A percentile compares a stretch with the other conserved stretches of the same genome.
phyloP scores from a whole-genome alignment of 2,329 filamentous ascomycete genomes.

The Trichoderma sp. region DNA sequence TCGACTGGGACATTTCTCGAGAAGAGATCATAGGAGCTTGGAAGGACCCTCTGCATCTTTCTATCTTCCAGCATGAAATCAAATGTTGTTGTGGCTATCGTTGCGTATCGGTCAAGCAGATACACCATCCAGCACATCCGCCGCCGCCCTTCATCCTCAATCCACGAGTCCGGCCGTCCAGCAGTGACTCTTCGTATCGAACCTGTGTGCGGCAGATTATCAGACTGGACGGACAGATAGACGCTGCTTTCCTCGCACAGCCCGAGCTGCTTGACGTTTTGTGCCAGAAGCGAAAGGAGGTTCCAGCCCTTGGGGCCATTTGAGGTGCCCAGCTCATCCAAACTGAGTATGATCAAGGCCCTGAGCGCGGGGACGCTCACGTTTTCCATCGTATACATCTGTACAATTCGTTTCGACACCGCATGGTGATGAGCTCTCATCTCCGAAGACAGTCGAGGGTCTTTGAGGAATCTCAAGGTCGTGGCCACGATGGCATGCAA shows the following conservation, averaged over 20 bases:
- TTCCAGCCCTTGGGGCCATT: constrained; percentile 50
- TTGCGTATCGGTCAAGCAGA: constrained; percentile 49
- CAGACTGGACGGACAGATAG: constrained; percentile 40
- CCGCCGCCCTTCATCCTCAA: constrained; percentile 49
- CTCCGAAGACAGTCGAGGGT: constrained; percentile 43
- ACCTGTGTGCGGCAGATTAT: constrained; percentile 40
- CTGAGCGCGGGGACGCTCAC: constrained; percentile 45
- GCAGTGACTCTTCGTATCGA: constrained; percentile 42
- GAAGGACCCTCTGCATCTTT: constrained; percentile 46
- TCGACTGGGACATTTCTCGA: constrained; percentile 49
- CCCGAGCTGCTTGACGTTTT: constrained; percentile 45
- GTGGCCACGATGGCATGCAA: constrained; percentile 50
- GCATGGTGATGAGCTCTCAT: constrained; percentile 46
- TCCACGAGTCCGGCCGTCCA: constrained; percentile 47
- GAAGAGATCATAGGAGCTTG: constrained; percentile 50
- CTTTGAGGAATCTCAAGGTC: constrained; percentile 47
- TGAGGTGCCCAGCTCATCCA: constrained; percentile 48
- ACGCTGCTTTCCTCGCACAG: constrained; percentile 46
- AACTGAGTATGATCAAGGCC: constrained; percentile 46
- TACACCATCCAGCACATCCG: constrained; percentile 51
- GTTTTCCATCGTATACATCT: constrained; percentile 48
- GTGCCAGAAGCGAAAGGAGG: constrained; percentile 44
- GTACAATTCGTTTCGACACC: constrained; percentile 44
- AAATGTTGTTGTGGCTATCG: constrained; percentile 46
- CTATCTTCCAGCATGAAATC: constrained; percentile 48